Conservation (phyloP, 305 asterid genomes). For the Solanum hybrid region DNA sequence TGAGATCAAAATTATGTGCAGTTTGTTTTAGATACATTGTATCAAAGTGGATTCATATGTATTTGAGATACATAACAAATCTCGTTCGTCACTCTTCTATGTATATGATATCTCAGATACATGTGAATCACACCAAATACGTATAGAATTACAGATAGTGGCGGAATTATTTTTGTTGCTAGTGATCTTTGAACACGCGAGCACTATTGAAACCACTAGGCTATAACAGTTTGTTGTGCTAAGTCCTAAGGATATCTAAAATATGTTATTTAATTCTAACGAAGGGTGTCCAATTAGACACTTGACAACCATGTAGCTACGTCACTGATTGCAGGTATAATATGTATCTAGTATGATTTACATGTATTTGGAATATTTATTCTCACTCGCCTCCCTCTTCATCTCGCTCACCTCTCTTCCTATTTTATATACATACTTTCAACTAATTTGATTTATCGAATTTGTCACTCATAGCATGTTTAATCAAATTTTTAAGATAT, state of each 20-base stretch:
- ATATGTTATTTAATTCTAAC: no score
- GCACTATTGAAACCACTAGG: not conserved
- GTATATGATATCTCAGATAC: no score
- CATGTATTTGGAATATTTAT: rapidly evolving
- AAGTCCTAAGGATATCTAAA: not conserved
- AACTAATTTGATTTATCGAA: not conserved
- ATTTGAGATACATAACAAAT: no score
- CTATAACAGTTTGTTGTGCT: no score
- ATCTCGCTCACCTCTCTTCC: not conserved
- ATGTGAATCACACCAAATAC: no score
- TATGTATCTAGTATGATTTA: no score
- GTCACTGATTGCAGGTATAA: no score
- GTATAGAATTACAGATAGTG: not conserved
- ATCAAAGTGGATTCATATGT: no score
- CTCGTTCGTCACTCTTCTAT: not conserved
- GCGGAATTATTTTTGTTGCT: not conserved
- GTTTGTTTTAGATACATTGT: no score
- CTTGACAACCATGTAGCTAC: not conserved
- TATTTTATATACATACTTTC: no score
- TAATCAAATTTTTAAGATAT: not conserved
- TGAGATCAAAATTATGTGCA: not conserved
- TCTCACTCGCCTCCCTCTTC: no score
- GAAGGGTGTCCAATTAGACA: not conserved
- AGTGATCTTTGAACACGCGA: not conserved
- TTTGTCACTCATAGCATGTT: not conserved